phyloP scores from a whole-genome alignment of 768 basidiomycete genomes.

The Lactarius hengduanensis region DNA sequence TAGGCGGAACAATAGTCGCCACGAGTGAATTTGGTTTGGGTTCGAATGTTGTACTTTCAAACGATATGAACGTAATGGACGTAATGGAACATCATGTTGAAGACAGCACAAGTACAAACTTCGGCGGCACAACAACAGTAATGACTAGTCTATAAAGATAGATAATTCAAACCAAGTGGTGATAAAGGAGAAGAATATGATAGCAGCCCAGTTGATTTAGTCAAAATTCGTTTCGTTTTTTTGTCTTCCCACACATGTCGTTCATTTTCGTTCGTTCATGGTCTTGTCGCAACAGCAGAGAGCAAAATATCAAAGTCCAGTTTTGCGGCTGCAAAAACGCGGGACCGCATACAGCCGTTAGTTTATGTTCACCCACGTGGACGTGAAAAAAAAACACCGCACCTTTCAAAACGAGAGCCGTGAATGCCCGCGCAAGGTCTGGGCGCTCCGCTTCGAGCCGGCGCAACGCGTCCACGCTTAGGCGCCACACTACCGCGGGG shows the following conservation, averaged over 20 bases:
- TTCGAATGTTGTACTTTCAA: not conserved
- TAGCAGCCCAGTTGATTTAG: too few relatives aligned
- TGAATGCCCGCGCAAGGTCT: slow-evolving; percentile 60
- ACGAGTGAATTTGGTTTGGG: too few relatives aligned
- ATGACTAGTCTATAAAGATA: slow-evolving; percentile 15
- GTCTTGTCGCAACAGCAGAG: slow-evolving; percentile 51
- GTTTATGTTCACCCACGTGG: not conserved
- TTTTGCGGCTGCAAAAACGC: slow-evolving; percentile 51
- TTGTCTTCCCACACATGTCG: not conserved
- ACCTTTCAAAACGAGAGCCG: slow-evolving; percentile 75
- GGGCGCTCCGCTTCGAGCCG: slow-evolving; percentile 68
- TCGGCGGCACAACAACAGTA: not conserved
- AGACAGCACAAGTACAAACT: not conserved
- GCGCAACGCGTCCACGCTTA: slow-evolving; percentile 58
- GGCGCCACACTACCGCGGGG: slow-evolving; percentile 76
- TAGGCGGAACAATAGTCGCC: not conserved
- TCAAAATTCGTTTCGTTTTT: not conserved
- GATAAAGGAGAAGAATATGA: not conserved
- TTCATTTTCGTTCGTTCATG: slow-evolving; percentile 17
- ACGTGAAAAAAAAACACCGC: slow-evolving; percentile 28
- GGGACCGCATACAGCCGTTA: not conserved
- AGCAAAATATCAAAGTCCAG: slow-evolving; percentile 61
- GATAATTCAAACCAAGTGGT: not conserved
- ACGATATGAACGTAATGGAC: not conserved
- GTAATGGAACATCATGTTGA: not conserved